These are phyloP conservation scores for Adansonia madagascariensis DNA, from an alignment of 441 rosid genomes.

Conservation along the genomic window DNA sequence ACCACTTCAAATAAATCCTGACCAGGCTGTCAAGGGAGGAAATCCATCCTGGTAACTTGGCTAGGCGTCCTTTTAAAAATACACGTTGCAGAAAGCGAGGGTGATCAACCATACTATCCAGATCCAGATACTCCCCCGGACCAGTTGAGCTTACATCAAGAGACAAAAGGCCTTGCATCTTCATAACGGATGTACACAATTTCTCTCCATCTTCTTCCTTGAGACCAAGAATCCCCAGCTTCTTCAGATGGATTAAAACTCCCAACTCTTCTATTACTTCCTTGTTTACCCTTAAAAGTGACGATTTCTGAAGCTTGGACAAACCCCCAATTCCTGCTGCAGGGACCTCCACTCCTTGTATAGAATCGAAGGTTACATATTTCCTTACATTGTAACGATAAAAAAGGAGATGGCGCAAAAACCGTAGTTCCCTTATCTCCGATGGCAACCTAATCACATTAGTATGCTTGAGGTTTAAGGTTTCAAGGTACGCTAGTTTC, in stretches of 20 bases:
- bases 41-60: slow-evolving; percentile 39
- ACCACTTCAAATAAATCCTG: slow-evolving; percentile 40
- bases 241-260: slow-evolving; percentile 35
- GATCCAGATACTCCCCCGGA: slow-evolving; percentile 29
- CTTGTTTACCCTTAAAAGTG: slow-evolving; percentile 31
- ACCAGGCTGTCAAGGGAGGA: slow-evolving; percentile 29
- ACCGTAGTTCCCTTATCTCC: slow-evolving; percentile 29
- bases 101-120: slow-evolving; percentile 20
- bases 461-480: slow-evolving; percentile 41
- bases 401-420: slow-evolving; percentile 44
- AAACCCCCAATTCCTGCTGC: slow-evolving; percentile 35
- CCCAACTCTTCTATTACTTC: slow-evolving; percentile 33
- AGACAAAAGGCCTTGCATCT: slow-evolving; percentile 32
- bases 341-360: slow-evolving; percentile 36
- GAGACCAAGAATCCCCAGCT: not conserved
- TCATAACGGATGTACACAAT: slow-evolving; percentile 37
- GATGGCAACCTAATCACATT: slow-evolving; percentile 34
- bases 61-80: slow-evolving; percentile 37
- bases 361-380: slow-evolving; percentile 8
- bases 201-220: slow-evolving; percentile 34
- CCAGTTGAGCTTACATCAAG: slow-evolving; percentile 31
- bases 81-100: slow-evolving; percentile 39
- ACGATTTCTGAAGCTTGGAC: slow-evolving; percentile 39
- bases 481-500: slow-evolving; percentile 39
- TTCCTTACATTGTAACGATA: slow-evolving; percentile 22